Percentiles rank a stretch among this genome's conserved stretches.
phyloP scores from a whole-genome alignment of 2,329 filamentous ascomycete species.

The Paraphoma chrysanthemicola region DNA sequence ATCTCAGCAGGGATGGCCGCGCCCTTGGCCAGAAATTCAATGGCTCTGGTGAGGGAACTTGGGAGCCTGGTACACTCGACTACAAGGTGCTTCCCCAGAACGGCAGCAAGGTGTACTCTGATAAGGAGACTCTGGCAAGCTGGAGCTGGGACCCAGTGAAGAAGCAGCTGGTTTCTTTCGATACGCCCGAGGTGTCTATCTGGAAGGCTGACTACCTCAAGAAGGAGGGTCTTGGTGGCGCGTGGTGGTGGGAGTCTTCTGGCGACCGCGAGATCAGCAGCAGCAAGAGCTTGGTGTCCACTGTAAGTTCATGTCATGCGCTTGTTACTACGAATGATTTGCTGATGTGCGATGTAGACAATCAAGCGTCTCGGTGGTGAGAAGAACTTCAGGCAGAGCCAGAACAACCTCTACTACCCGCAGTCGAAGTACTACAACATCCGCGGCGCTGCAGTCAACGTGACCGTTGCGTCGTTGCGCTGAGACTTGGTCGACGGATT shows the following conservation, averaged over 20 bases:
- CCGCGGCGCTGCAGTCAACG: slow-evolving; percentile 8
- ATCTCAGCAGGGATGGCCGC: slow-evolving; percentile 45
- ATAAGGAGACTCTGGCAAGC: slow-evolving; percentile 23
- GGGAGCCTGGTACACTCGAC: slow-evolving; percentile 34
- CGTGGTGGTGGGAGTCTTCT: slow-evolving; percentile 41
- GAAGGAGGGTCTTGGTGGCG: slow-evolving; percentile 33
- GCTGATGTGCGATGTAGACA: slow-evolving; percentile 3
- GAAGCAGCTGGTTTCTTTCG: slow-evolving; percentile 31
- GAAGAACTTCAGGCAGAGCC: slow-evolving; percentile 3
- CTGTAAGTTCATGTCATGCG: slow-evolving; percentile 7
- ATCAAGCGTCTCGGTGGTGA: slow-evolving; percentile 23
- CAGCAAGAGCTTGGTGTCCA: slow-evolving; percentile 26
- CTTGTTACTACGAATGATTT: neutral
- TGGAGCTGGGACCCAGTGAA: slow-evolving; percentile 31
- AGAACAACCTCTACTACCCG: slow-evolving; percentile 31
- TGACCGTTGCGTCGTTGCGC: neutral
- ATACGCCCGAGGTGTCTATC: slow-evolving; percentile 30
- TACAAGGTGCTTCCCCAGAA: slow-evolving; percentile 36
- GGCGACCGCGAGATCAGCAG: slow-evolving; percentile 21
- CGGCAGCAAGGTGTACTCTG: slow-evolving; percentile 26
- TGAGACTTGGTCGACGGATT: neutral
- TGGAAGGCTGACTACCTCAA: slow-evolving; percentile 35
- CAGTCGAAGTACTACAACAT: slow-evolving; percentile 33
- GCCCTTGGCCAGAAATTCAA: slow-evolving; percentile 53
- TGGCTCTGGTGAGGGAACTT: slow-evolving; percentile 32